Base-by-base conservation (phyloP, 371 early-diverging fungal species). In the Mucor velutinosus region DNA sequence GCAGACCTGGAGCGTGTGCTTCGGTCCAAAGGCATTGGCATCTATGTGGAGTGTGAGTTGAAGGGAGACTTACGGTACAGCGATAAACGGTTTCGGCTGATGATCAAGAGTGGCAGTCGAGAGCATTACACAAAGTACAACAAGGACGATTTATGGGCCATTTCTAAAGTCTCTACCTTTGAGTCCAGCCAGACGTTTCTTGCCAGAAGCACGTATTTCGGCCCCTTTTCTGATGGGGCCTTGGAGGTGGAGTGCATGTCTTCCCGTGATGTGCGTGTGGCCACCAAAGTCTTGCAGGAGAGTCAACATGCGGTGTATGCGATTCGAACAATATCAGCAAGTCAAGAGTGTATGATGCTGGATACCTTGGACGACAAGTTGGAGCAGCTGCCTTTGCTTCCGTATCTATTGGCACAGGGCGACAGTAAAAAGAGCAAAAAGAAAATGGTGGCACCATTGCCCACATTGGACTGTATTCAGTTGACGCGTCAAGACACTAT, bases 301-400 rank as follows among this genome's bases (percentile, higher is more conserved):
- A 67, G 70, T 2, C 32, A 60, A 6, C 65, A 65, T 0, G 21
- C 60, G 7, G 83, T 90, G 1, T 87, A 82, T 64, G 92, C 91
- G 0, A 74, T 94, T 23, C 85, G 92, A 6, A 84, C 86, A 1
- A 74, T 90, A 29, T 86, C 89, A 37, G 89, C 89, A 15, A 87
- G 85, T 66, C 83, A 87, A 6, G 94, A 94, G 61, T 86, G 91
- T 64, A 82, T 92, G 76, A 90, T 93, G 92, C 67, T 92, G 21
- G 88, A 91, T 66, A 82, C 85, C 8, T 62, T 90, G 29, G 72
- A 79, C 14, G 79, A 77, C 1, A 60, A 58, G 6, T 68, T 90
- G 58, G 77, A 84, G 1, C 66, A 76, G 27, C 64, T 82, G 5
- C 82, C 87, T 7, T 61, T 91, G 0, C 39, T 88, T 1, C 85